A percentile compares a stretch with the other conserved stretches of the same genome.
phyloP scores from a whole-genome alignment of 2,329 filamentous ascomycete genomes.

The Fusarium torreyae region DNA sequence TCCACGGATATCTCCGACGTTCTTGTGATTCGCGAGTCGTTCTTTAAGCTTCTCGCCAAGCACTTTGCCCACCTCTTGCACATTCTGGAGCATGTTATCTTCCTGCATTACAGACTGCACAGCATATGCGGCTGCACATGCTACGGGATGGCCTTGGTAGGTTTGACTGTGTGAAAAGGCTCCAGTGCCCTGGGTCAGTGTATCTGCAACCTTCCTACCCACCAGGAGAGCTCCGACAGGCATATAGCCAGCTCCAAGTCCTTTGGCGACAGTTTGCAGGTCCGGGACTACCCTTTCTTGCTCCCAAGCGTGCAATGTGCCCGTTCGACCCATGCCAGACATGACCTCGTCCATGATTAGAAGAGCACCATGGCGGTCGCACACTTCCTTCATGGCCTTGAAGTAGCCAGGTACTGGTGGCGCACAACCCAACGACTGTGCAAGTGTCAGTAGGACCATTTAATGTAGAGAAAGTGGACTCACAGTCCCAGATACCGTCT shows the following conservation, averaged over 20 bases:
- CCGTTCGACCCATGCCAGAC: conserved; percentile 75
- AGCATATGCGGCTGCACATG: conserved; percentile 57
- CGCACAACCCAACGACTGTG: conserved; percentile 37
- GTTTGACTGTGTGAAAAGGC: conserved; percentile 72
- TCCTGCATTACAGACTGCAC: conserved; percentile 52
- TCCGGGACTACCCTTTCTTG: conserved; percentile 71
- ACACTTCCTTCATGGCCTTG: conserved; percentile 65
- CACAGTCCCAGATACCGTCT: conserved; percentile 43
- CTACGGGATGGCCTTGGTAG: conserved; percentile 60
- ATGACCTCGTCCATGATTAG: conserved; percentile 75
- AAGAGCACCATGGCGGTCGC: conserved; percentile 68
- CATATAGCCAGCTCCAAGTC: conserved; percentile 61
- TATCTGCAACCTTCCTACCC: conserved; percentile 16
- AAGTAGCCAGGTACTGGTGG: conserved; percentile 63
- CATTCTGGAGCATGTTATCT: conserved; percentile 36
- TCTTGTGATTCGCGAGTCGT: conserved; percentile 17
- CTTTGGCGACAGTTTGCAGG: conserved; percentile 77
- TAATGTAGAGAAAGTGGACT: rapidly evolving
- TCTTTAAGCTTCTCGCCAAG: conserved; percentile 17
- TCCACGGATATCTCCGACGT: conserved; percentile 43
- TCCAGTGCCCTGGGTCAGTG: conserved; percentile 28
- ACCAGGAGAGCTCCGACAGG: conserved; percentile 36
- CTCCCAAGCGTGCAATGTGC: conserved; percentile 75
- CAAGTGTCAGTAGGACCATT: rapidly evolving
- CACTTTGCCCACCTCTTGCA: conserved; percentile 1